Percentiles rank a stretch among this genome's conserved stretches.
Conservation (phyloP, 2,329 filamentous ascomycete genomes). For the Fusarium sp. region DNA sequence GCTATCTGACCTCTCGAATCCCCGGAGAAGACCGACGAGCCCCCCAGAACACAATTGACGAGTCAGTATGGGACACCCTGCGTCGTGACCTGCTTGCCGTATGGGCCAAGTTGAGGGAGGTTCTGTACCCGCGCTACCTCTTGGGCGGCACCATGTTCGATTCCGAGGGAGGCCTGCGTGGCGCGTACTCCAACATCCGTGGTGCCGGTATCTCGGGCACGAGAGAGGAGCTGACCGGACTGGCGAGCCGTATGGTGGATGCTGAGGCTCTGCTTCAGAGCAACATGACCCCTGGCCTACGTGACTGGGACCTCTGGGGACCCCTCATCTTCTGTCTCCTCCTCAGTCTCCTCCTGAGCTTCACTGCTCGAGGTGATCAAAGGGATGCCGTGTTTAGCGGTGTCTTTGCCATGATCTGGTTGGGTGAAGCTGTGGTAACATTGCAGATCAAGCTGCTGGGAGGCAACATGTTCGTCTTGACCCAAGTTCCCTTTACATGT, state of each 20-base stretch:
- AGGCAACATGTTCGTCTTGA: constrained; percentile 87
- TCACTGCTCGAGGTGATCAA: constrained; percentile 83
- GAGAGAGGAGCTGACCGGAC: constrained; percentile 70
- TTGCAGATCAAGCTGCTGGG: constrained; percentile 96
- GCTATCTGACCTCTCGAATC: constrained; percentile 89
- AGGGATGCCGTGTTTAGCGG: constrained; percentile 92
- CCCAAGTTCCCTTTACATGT: not conserved
- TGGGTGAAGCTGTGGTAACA: constrained; percentile 97
- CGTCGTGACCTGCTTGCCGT: constrained; percentile 91
- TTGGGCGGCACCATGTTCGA: constrained; percentile 78
- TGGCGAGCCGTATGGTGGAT: constrained; percentile 73
- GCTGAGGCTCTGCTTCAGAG: constrained; percentile 72
- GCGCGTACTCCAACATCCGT: constrained; percentile 72
- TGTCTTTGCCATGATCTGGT: constrained; percentile 96
- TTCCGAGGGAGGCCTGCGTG: constrained; percentile 64
- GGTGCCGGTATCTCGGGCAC: constrained; percentile 70
- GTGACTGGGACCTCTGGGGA: constrained; percentile 99
- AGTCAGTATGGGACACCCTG: constrained; percentile 97
- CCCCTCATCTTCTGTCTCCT: constrained; percentile 94
- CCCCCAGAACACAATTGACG: constrained; percentile 93
- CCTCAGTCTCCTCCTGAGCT: constrained; percentile 87
- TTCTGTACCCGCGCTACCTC: constrained; percentile 95
- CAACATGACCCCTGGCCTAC: constrained; percentile 87
- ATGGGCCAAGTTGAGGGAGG: constrained; percentile 98
- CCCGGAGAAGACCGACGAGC: constrained; percentile 93